Conservation (phyloP, 768 basidiomycete genomes). For the Cystobasidium tubakii region DNA sequence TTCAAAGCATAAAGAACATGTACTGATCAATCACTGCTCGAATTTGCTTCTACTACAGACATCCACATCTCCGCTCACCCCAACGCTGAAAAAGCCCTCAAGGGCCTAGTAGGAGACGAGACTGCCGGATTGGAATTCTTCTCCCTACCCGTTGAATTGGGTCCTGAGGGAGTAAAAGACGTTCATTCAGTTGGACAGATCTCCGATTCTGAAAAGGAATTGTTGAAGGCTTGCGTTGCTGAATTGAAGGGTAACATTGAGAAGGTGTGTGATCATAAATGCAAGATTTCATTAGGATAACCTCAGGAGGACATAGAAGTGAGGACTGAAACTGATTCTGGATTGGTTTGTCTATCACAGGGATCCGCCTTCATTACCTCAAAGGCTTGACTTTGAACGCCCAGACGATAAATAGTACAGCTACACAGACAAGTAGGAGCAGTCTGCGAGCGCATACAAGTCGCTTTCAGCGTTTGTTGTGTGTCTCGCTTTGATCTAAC, state of each 20-base stretch:
- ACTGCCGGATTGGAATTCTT: slow-evolving; percentile 64
- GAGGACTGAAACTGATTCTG: background rate
- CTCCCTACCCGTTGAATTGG: slow-evolving; percentile 79
- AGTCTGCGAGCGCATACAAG: background rate
- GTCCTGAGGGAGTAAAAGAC: slow-evolving; percentile 71
- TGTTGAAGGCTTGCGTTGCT: slow-evolving; percentile 72
- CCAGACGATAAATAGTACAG: background rate
- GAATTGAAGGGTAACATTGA: slow-evolving; percentile 70
- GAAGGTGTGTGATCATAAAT: no score
- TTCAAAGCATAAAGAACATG: no score
- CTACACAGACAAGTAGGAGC: background rate
- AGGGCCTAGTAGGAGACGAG: slow-evolving; percentile 67
- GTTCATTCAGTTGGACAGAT: slow-evolving; percentile 74
- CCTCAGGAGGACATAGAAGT: no score
- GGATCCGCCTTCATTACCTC: slow-evolving; percentile 8
- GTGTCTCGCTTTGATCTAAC: no score
- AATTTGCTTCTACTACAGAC: slow-evolving; percentile 58
- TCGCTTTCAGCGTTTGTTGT: background rate
- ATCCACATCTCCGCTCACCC: slow-evolving; percentile 71
- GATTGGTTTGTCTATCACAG: background rate
- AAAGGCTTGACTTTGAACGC: background rate
- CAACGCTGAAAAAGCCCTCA: slow-evolving; percentile 65
- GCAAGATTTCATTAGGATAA: no score
- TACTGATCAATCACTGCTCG: no score
- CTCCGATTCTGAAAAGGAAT: slow-evolving; percentile 64